Evolutionary conservation across 176 grass and related monocot species (phyloP).

Genomic region (Alopecurus myosuroides): DNA sequence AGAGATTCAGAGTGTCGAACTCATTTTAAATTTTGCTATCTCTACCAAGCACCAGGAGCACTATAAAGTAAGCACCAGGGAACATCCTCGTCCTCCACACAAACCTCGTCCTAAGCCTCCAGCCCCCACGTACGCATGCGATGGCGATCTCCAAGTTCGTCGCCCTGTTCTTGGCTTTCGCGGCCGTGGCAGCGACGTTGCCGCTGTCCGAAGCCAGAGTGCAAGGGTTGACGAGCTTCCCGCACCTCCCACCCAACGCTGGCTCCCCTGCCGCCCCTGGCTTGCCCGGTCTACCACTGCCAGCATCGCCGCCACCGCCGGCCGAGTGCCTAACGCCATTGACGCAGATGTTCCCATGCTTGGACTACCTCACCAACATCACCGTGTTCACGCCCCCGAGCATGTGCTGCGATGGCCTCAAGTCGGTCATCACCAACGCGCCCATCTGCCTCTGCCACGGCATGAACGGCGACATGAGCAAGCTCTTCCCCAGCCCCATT

Average conservation of each 20-base stretch:
- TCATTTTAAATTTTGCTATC: not conserved
- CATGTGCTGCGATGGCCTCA: conserved; percentile 29
- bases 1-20: not conserved
- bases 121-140: not conserved
- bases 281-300: not conserved
- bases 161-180: not conserved
- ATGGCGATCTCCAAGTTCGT: not conserved
- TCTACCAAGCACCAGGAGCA: not conserved
- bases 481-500: conserved; percentile 5
- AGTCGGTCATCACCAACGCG: not conserved
- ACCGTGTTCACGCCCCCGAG: not conserved
- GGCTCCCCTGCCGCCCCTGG: not conserved
- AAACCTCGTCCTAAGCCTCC: not conserved
- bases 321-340: conserved; percentile 16
- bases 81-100: not conserved
- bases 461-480: conserved; percentile 27
- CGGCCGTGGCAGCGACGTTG: not conserved
- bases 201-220: not conserved
- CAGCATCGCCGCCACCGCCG: not conserved
- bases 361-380: conserved; percentile 37
- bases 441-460: conserved; percentile 43
- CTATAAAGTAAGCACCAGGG: conserved; percentile 17
- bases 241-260: not conserved
- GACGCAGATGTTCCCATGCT: conserved; percentile 12
- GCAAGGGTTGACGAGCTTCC: not conserved